Base-by-base conservation (phyloP, 805 yeast genomes). In the Cyberlindnera bimundalis region DNA sequence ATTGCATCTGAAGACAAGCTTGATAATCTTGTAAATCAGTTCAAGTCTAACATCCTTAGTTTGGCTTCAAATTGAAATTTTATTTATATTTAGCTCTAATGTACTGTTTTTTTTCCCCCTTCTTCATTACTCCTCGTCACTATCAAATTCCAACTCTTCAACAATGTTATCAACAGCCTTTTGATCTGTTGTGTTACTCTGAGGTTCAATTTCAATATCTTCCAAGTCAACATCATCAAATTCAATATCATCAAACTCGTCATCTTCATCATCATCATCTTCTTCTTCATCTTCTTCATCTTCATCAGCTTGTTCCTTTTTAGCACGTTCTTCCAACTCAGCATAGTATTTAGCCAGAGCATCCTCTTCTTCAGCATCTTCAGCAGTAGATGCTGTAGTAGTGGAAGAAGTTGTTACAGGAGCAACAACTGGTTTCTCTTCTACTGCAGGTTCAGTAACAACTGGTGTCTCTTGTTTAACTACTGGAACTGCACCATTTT, bases 191-290 rank as follows among this genome's bases (percentile, higher is more conserved):
- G 34, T 13, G 17, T n/a, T 14, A 30, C 29, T 17, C 4, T 4
- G 12, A 12, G 29, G 23, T 26, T 41, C 40, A 17, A 37, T 15
- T n/a, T 59, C 65, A 12, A 59, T 56, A 12, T 58, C 61, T 18
- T 55, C 60, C 7, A 91, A 81, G 8, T 78, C 79, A 29, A 60
- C 75, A 77, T 38, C 73, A 61, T 15, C 96, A 95, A 38, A 85
- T 71, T 3, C 70, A 18, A 35, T 36, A 68, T 1, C 95, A 88
- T 52, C 88, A 66, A 35, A 61, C 60, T 52, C 39, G 36, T 56
- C 54, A 42, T 82, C 81, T 51, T 76, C 76, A n/a, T 68, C 56
- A 34, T 68, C 73, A 32, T 67, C 55, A 42, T 82, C 81, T 51
- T 76, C 76, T 14, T 68, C 57, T 35, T 68, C 73, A 31, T 67